Percentiles rank a stretch among this genome's conserved stretches.
Conservation (phyloP, 1,139 yeast species). For the Magnusiomyces ingens region DNA sequence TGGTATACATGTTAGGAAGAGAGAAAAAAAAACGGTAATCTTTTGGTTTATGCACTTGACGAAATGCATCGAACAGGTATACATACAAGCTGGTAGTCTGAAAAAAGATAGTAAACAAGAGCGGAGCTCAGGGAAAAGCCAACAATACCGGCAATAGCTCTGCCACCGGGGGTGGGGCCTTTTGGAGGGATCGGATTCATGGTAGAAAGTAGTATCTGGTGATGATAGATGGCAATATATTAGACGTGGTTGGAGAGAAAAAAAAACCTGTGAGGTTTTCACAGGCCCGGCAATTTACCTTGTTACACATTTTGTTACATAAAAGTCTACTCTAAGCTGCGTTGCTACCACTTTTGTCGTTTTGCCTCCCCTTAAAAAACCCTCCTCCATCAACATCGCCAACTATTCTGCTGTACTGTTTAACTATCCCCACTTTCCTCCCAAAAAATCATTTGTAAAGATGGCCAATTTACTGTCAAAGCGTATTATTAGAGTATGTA, state of each 20-base stretch:
- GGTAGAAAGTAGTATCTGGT: not conserved
- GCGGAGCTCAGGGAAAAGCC: conserved; percentile 11
- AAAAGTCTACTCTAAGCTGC: too few relatives aligned
- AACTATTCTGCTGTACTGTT: too few relatives aligned
- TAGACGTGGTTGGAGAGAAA: not conserved
- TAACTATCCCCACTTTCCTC: too few relatives aligned
- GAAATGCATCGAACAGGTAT: not conserved
- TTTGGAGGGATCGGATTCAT: not conserved
- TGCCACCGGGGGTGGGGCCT: conserved; percentile 12
- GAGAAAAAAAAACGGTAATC: not conserved
- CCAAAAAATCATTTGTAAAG: not conserved
- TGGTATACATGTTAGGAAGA: not conserved
- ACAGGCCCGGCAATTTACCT: too few relatives aligned
- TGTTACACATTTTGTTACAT: too few relatives aligned
- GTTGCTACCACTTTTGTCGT: too few relatives aligned
- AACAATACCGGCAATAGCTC: conserved; percentile 13
- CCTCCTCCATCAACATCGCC: too few relatives aligned
- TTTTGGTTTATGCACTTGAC: not conserved
- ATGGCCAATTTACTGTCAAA: conserved; percentile 14
- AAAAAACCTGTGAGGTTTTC: too few relatives aligned
- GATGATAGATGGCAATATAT: too few relatives aligned
- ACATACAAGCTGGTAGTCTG: conserved; percentile 16
- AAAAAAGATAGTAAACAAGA: conserved; percentile 11
- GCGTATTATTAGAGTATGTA: conserved; percentile 14
- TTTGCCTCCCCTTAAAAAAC: too few relatives aligned